Base-by-base conservation (phyloP, 192 early-diverging fungal species). In the Entomortierella lignicola region DNA sequence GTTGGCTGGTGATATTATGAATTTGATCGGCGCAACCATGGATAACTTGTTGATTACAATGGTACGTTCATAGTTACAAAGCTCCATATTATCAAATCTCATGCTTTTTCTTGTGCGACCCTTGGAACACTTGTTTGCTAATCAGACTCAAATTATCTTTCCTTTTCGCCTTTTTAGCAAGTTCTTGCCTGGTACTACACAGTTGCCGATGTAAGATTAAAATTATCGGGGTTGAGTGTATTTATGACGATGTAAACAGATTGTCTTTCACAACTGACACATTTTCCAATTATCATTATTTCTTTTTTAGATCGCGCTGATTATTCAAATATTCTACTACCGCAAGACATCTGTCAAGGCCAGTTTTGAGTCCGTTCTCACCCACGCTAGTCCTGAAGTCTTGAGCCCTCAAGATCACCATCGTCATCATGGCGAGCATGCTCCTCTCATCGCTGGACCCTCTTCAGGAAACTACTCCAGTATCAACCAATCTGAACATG, bases 1-100 rank as follows among this genome's bases (percentile, higher is more conserved):
- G 94, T 74, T 94, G 5, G 70, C 89, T 6, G 94, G 92, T 34
- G 94, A 96, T 63, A 69, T 93, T 12, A 90, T 94, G 81, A 92
- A 91, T 69, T 72, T 94, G 25, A 61, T 88, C 30, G 94, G 94
- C 11, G 87, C 89, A n/a, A 66, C 90, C 32, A 87, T 92, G 83
- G 89, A 94, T 54, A 83, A 86, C 55, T 82, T 96, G 20, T 74
- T 94, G 23, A 58, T 83, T n/a, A 93, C 92, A 1, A 91, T 92
- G 69, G 86, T 95, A 83, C 51, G 64, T 55, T 50, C 4, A 41
- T 39, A 34, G 25, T 8, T 18, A 23, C n/a, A 18, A 29, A 8
- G 39, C 54, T 32, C 2, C 8, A n/a, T 30, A 27, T n/a, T 37
- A 20, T 21, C 21, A 32, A 50, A 29, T 23, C 27, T 20, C 13